phyloP scores from a whole-genome alignment of 2,329 filamentous ascomycete genomes.

The Verticillium nonalfalfae region DNA sequence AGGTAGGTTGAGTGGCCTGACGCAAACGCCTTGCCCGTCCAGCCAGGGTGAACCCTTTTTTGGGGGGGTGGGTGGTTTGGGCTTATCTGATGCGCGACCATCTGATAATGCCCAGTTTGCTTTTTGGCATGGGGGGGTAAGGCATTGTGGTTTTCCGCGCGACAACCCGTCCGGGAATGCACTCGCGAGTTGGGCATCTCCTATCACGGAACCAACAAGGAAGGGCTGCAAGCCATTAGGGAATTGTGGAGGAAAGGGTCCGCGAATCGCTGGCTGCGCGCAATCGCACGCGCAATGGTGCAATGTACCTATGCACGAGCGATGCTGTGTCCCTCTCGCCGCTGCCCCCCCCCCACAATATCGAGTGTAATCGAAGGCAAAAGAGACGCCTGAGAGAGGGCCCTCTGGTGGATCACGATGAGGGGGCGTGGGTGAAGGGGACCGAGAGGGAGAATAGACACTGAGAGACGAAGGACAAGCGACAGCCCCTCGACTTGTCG shows the following conservation, averaged over 20 bases:
- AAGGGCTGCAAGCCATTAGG: not conserved
- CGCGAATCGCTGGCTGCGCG: not conserved
- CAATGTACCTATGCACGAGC: not conserved
- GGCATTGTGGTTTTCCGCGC: too few species aligned
- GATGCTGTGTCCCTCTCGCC: not conserved
- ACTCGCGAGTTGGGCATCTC: not conserved
- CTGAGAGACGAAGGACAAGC: too few species aligned
- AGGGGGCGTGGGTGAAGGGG: not conserved
- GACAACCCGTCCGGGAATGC: not conserved
- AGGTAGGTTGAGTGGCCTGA: not conserved
- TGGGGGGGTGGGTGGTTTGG: not conserved
- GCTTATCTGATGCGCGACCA: not conserved
- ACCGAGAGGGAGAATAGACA: too few species aligned
- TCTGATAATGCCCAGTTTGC: not conserved
- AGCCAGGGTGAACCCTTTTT: not conserved
- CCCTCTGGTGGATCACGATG: not conserved
- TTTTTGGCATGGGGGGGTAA: not conserved
- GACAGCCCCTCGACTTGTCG: too few species aligned
- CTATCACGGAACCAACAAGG: not conserved
- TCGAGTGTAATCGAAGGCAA: not conserved
- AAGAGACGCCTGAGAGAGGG: not conserved
- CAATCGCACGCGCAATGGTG: not conserved
- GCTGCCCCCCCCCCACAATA: not conserved
- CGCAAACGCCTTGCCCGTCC: not conserved
- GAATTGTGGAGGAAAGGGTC: not conserved